Base-by-base conservation (phyloP, 2,329 filamentous ascomycete genomes). In the Sclerotinia minor region DNA sequence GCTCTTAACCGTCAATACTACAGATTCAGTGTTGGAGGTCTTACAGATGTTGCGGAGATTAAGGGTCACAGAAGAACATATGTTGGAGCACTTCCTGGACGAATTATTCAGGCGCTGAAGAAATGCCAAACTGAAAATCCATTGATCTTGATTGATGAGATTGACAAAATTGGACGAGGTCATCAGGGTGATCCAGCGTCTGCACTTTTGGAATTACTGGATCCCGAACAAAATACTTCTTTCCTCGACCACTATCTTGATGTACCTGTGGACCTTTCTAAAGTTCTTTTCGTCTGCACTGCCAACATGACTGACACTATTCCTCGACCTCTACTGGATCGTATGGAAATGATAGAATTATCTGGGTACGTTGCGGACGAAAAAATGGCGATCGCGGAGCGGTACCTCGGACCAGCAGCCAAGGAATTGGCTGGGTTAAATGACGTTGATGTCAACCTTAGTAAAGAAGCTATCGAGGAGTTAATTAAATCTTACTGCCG, bases 201-300 rank as follows among this genome's bases (percentile, higher is more conserved):
- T 26, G 95, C 95, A 41, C 84, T 99, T 65, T 86, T 99, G 4
- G 95, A 99, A 78, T 81, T 99, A 63, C 87, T 99, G 24, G 95
- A 99, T 73, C 95, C 95, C 0, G 95, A 99, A 79, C 95, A 99
- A 78, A 99, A 99, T 81, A 93, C 84, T 77, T 97, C 94, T 32
- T 99, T 99, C 85, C 80, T 99, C 71, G 95, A 99, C 75, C 95
- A 99, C 79, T 99, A 99, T 81, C 92, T 99, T 86, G 95, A 99
- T 78, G 93, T 99, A 0, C 95, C 95, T 0, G 94, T 99, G 7
- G 95, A 99, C 77, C 83, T 99, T 63, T 97, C 94, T 63, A 98
- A 98, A 81, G 95, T 99, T 2, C 85, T 99, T 29, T 99, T 99
- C 77, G 95, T 99, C 53, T 99, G 95, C 84, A 99, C 95, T 19